Conservation (phyloP, 2,329 filamentous ascomycete species). For the Penicillium janthinellum region DNA sequence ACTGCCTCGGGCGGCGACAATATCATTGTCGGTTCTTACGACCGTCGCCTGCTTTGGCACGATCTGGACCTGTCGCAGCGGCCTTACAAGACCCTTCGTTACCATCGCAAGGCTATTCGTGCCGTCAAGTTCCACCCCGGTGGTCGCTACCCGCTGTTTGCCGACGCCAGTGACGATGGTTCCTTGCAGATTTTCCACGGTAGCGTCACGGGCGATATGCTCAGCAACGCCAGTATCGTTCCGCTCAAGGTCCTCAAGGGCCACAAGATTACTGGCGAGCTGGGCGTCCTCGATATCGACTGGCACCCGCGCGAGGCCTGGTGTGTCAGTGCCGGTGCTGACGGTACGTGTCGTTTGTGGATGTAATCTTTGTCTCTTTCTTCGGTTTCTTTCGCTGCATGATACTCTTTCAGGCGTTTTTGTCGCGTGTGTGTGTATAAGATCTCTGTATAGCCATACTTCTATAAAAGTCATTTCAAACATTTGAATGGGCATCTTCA, state of each 20-base stretch:
- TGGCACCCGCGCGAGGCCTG: slow-evolving; percentile 96
- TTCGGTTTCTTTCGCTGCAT: slow-evolving; percentile 22
- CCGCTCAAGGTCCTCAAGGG: slow-evolving; percentile 92
- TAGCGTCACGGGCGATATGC: slow-evolving; percentile 88
- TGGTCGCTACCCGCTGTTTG: slow-evolving; percentile 78
- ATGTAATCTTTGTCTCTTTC: slow-evolving; percentile 50
- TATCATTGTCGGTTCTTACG: slow-evolving; percentile 90
- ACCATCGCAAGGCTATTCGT: slow-evolving; percentile 89
- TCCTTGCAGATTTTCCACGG: slow-evolving; percentile 95
- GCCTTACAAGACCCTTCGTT: slow-evolving; percentile 95
- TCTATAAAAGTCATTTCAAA: slow-evolving; percentile 30
- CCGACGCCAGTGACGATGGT: slow-evolving; percentile 92
- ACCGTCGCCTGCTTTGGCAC: slow-evolving; percentile 92
- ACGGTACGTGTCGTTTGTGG: slow-evolving; percentile 92
- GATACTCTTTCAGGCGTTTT: slow-evolving; percentile 26
- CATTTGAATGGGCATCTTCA: slow-evolving; percentile 2
- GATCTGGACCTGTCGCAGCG: slow-evolving; percentile 87
- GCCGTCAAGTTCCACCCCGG: slow-evolving; percentile 84
- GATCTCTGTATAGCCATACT: slow-evolving; percentile 36
- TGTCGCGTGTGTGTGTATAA: slow-evolving; percentile 14
- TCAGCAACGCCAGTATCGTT: slow-evolving; percentile 96
- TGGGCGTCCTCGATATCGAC: slow-evolving; percentile 91
- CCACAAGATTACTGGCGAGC: slow-evolving; percentile 79
- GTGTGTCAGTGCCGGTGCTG: slow-evolving; percentile 90
- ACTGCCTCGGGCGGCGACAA: slow-evolving; percentile 92